Percentiles rank a stretch among this genome's conserved stretches.
phyloP scores from a whole-genome alignment of 108 stramenopile species.

The Schizochytrium sp. region DNA sequence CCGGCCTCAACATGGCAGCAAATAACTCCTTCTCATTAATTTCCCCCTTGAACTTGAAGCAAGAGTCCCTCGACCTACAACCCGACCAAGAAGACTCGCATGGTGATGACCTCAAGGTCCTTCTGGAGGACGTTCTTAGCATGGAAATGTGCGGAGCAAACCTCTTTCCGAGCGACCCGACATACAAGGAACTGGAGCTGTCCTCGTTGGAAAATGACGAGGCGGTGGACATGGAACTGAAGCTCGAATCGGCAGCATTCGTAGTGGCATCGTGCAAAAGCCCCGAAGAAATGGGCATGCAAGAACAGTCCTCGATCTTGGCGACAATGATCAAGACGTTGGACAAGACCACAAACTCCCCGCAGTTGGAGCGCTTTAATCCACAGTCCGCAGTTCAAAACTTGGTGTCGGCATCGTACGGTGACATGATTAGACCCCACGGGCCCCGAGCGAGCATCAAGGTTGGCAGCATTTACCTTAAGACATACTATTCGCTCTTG shows the following conservation, averaged over 20 bases:
- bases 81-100: no score
- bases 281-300: background rate
- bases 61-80: no score
- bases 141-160: slow-evolving; percentile 34
- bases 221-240: slow-evolving; percentile 26
- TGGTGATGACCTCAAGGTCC: background rate
- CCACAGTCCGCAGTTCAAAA: background rate
- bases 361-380: slow-evolving; percentile 54
- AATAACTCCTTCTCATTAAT: no score
- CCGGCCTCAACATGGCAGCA: no score
- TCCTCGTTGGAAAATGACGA: slow-evolving; percentile 57
- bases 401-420: background rate
- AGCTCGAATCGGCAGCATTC: slow-evolving; percentile 54
- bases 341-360: slow-evolving; percentile 33
- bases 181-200: slow-evolving; percentile 46
- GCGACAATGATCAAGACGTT: slow-evolving; percentile 47
- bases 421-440: background rate
- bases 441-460: no score
- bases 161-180: slow-evolving; percentile 37
- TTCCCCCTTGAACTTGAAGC: no score
- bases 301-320: slow-evolving; percentile 28
- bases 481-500: no score
- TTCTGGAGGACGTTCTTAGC: slow-evolving; percentile 12
- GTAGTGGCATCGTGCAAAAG: slow-evolving; percentile 10
- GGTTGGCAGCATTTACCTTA: no score